A percentile compares a stretch with the other conserved stretches of the same genome.
phyloP scores from a whole-genome alignment of 345 rosid genomes.

The Eucalyptus pauciflora region DNA sequence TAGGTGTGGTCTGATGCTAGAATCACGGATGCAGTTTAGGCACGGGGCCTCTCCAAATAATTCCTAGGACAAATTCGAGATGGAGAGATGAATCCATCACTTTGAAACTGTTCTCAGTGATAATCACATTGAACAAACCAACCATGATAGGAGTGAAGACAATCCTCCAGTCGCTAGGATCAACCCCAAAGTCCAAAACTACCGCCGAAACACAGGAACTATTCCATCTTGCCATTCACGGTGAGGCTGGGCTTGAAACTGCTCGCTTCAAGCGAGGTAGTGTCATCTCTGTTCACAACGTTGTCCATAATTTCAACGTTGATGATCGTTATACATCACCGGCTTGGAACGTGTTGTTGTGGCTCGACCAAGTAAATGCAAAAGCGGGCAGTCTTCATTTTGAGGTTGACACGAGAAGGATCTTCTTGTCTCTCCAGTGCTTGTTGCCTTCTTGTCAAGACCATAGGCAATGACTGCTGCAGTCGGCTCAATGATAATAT shows the following conservation, averaged over 20 bases:
- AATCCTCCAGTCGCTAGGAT: too few species aligned
- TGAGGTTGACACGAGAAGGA: neutral
- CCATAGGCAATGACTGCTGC: constrained; percentile 1
- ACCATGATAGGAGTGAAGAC: too few species aligned
- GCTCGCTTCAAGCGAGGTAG: constrained; percentile 23
- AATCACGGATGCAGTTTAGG: too few species aligned
- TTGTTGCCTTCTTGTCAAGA: neutral
- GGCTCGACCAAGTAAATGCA: constrained; percentile 70
- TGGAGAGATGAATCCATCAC: too few species aligned
- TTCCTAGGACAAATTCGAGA: too few species aligned
- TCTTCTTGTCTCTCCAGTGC: neutral
- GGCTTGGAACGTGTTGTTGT: constrained; percentile 38
- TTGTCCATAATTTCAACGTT: constrained; percentile 40
- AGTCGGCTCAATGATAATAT: neutral
- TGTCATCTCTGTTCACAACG: constrained; percentile 7
- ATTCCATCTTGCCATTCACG: constrained; percentile 62
- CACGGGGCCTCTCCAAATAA: too few species aligned
- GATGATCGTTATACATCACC: constrained; percentile 42
- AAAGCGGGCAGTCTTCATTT: constrained; percentile 23
- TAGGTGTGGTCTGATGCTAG: too few species aligned
- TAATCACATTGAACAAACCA: too few species aligned
- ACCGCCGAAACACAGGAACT: constrained; percentile 12
- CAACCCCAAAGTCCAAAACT: too few species aligned
- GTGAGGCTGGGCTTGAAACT: constrained; percentile 49
- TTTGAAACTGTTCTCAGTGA: too few species aligned